phyloP scores from a whole-genome alignment of 1,139 yeast species.

The Saccharomyces hybrid region DNA sequence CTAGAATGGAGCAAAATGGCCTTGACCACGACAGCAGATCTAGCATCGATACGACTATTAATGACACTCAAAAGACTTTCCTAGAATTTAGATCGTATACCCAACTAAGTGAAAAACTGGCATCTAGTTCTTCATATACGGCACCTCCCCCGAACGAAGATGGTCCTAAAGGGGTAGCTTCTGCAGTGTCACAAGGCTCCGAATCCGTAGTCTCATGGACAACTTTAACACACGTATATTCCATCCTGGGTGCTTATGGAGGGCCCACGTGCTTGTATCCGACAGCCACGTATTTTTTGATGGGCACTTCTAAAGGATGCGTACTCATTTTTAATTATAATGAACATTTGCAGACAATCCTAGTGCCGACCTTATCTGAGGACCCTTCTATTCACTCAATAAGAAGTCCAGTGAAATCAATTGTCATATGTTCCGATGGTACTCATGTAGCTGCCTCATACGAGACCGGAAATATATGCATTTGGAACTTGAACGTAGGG shows the following conservation, averaged over 20 bases:
- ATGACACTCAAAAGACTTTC: conserved; percentile 6
- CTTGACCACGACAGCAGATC: conserved; percentile 4
- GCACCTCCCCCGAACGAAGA: neutral
- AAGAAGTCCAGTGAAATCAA: conserved; percentile 13
- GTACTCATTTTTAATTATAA: conserved; percentile 26
- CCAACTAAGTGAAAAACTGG: conserved; percentile 7
- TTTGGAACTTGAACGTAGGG: conserved; percentile 39
- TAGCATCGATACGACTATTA: conserved; percentile 6
- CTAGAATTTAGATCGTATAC: conserved; percentile 10
- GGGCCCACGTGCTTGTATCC: conserved; percentile 25
- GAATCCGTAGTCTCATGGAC: conserved; percentile 20
- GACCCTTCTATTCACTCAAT: conserved; percentile 2
- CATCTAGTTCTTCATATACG: neutral
- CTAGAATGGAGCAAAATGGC: conserved; percentile 12
- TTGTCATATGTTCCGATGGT: conserved; percentile 46
- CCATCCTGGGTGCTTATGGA: conserved; percentile 24
- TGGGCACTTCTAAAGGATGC: conserved; percentile 29
- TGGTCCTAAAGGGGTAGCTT: neutral
- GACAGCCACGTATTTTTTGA: conserved; percentile 21
- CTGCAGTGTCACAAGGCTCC: neutral
- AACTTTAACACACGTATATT: conserved; percentile 21
- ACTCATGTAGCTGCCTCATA: conserved; percentile 44
- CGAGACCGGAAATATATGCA: conserved; percentile 38
- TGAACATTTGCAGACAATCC: conserved; percentile 22
- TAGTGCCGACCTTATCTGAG: conserved; percentile 18